Conservation (phyloP, 371 early-diverging fungal genomes). For the Batrachochytrium dendrobatidis region DNA sequence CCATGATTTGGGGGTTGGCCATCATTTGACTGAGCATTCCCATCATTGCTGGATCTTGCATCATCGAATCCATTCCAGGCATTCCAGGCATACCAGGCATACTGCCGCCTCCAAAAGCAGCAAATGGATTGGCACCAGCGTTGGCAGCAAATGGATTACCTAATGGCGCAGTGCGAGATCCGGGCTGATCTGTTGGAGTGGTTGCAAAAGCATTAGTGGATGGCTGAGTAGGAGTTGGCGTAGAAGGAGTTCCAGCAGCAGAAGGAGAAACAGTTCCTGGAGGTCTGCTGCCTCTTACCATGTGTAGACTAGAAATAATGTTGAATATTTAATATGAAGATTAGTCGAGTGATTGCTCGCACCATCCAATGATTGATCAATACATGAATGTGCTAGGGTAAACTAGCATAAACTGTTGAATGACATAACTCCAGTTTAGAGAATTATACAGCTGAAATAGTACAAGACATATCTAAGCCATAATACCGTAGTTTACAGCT, state of each 20-base stretch:
- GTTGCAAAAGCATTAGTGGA: conserved; percentile 24
- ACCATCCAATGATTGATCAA: too few species aligned
- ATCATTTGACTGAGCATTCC: conserved; percentile 67
- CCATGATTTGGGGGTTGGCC: conserved; percentile 73
- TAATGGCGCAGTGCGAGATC: conserved; percentile 13
- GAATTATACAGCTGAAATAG: too few species aligned
- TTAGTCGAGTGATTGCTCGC: too few species aligned
- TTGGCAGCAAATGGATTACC: conserved; percentile 38
- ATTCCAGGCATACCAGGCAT: conserved; percentile 22
- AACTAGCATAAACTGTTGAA: too few species aligned
- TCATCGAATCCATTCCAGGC: conserved; percentile 52
- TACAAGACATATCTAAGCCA: too few species aligned
- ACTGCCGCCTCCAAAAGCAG: conserved; percentile 43
- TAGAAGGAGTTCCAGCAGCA: conserved; percentile 22
- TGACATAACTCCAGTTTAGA: too few species aligned
- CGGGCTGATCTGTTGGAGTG: conserved; percentile 17
- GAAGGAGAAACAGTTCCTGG: conserved; percentile 10
- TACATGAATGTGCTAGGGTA: too few species aligned
- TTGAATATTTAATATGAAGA: too few species aligned
- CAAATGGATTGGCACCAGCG: conserved; percentile 27
- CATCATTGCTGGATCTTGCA: conserved; percentile 78
- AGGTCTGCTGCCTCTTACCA: neutral
- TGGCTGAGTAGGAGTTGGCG: conserved; percentile 21
- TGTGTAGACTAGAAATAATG: neutral
- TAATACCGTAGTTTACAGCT: too few species aligned